These are phyloP conservation scores for Microbotryum intermedium DNA, from an alignment of 1,284 basidiomycete genomes.

Conservation along the genomic window DNA sequence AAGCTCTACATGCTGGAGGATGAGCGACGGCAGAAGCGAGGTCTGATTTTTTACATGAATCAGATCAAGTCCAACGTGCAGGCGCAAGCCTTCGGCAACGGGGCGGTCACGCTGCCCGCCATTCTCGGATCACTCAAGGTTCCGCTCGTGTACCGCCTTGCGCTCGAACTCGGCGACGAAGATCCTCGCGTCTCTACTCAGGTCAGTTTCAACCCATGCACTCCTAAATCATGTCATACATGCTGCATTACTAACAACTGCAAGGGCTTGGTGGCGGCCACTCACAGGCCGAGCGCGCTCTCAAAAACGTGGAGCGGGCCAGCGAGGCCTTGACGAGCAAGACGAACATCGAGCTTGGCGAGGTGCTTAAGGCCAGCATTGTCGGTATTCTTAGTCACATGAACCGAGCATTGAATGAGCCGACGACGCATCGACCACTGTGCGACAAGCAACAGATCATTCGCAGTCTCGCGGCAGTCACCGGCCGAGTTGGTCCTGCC, in stretches of 20 bases:
- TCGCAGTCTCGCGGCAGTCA: slow-evolving; percentile 67
- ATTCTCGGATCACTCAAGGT: slow-evolving; percentile 43
- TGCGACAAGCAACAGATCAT: slow-evolving; percentile 63
- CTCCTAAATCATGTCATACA: not conserved
- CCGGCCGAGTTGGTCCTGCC: slow-evolving; percentile 59
- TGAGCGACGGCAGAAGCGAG: slow-evolving; percentile 49
- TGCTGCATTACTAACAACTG: not conserved
- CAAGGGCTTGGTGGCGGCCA: not conserved
- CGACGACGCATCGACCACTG: slow-evolving; percentile 60
- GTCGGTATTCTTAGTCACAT: slow-evolving; percentile 71
- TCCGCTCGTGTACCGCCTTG: slow-evolving; percentile 23
- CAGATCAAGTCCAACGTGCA: slow-evolving; percentile 41
- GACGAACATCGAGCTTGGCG: slow-evolving; percentile 44
- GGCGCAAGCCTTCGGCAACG: not conserved
- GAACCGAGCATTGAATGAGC: slow-evolving; percentile 73
- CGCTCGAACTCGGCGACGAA: slow-evolving; percentile 25
- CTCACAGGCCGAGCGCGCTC: slow-evolving; percentile 39
- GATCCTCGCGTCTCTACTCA: not conserved
- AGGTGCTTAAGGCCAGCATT: slow-evolving; percentile 63
- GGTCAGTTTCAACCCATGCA: not conserved
- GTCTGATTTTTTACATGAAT: slow-evolving; percentile 55
- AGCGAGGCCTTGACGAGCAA: slow-evolving; percentile 31
- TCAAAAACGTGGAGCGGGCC: slow-evolving; percentile 48
- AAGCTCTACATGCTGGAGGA: slow-evolving; percentile 58
- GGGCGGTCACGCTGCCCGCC: slow-evolving; percentile 37